Evolutionary conservation across 495 filamentous ascomycete genomes (phyloP).

Genomic region (Trypethelium eluteriae): DNA sequence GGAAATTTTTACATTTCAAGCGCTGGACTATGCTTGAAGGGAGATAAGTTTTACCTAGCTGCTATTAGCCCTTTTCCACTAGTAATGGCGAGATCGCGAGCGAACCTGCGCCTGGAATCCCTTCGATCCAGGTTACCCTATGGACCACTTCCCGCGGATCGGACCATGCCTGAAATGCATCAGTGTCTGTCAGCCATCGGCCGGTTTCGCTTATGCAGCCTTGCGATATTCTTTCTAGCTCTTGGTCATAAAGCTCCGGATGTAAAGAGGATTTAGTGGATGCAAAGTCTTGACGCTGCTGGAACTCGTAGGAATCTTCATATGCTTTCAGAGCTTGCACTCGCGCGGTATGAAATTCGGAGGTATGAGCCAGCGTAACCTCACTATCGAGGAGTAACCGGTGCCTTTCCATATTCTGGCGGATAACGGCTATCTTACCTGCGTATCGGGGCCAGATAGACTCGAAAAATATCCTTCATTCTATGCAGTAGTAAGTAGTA

Average conservation of each 20-base stretch:
- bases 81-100: slow-evolving; percentile 1
- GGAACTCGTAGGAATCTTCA: slow-evolving; percentile 1
- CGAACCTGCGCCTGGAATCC: slow-evolving; percentile 34
- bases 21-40: not conserved
- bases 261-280: slow-evolving; percentile 15
- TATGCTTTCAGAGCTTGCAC: not conserved
- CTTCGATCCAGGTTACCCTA: slow-evolving; percentile 29
- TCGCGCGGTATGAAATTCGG: not conserved
- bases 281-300: slow-evolving; percentile 20
- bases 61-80: not conserved
- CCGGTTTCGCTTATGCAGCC: not conserved
- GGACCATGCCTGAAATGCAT: not conserved
- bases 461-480: slow-evolving; percentile 13
- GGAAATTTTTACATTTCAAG: not conserved
- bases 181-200: not conserved
- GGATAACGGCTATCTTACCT: slow-evolving; percentile 12
- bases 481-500: not conserved
- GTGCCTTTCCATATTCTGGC: slow-evolving; percentile 14
- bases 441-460: slow-evolving; percentile 11
- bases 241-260: slow-evolving; percentile 22
- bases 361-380: slow-evolving; percentile 14
- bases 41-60: not conserved
- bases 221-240: slow-evolving; percentile 17
- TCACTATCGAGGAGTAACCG: slow-evolving; percentile 10
- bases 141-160: slow-evolving; percentile 6